Evolutionary conservation across 345 rosid genomes (phyloP), one percentile per base, ranked within the genome.

Genomic region (Trapa bicornis): DNA sequence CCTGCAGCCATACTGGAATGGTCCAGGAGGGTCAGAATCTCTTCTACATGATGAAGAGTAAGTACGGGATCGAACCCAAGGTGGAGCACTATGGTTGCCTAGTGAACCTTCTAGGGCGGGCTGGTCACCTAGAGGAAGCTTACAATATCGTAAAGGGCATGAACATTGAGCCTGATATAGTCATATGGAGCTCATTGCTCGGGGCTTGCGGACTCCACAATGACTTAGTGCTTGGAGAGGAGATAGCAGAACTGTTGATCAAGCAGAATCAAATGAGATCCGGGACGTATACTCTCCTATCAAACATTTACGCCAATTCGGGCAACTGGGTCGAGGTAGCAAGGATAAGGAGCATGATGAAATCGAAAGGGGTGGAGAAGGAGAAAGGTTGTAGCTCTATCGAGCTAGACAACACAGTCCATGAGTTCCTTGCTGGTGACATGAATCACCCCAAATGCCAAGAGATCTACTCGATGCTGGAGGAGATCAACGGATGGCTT

Each of bases 1-100:
- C 92, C 67, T 89, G 97, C 72, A 79, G 79, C 77, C 89, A 89
- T 75, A 87, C 84, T 43, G 96, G 97, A 41, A 71, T 89, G 62
- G 84, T 91, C 10, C 54, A 80, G 15, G 84, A 85, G 74, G 97
- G 97, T 48, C 58, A 83, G 65, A 50, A 72, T 22, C 68, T 82
- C 47, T 89, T 89, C 66, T 74, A 74, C 68, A 75, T 79, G 8
- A 91, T 89, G 92, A 71, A 68, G 69, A 74, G 79, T 10, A 76
- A 66, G 41, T 83, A 72, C 56, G 83, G 83, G 64, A 72, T 88
- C 69, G 81, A 78, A 68, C 94, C 89, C 0, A 89, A 83, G 80
- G 81, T 89, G 2, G 96, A 88, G 71, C 97, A 91, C 72, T 89
- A 89, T 15, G 96, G 97, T 65, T 89, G 91, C 53, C 75, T 87